Conservation (phyloP, 2,329 filamentous ascomycete species). For the Alternaria tenuissima region DNA sequence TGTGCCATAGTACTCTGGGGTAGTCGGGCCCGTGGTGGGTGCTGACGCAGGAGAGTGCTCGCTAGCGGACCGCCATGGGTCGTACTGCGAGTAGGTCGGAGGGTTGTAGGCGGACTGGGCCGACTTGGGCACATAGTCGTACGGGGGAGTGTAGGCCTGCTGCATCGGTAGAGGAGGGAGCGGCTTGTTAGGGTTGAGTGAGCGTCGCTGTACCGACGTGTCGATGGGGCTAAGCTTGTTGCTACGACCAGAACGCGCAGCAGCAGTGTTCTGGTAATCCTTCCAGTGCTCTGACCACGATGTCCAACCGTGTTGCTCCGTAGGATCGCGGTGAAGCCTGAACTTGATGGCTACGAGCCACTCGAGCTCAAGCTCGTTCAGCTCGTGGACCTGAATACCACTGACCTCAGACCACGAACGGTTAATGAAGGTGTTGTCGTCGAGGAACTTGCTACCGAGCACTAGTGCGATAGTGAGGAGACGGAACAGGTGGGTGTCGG, state of each 20-base stretch:
- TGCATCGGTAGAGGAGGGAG: conserved; percentile 50
- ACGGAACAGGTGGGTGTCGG: conserved; percentile 79
- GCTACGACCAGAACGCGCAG: conserved; percentile 49
- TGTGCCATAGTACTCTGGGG: conserved; percentile 62
- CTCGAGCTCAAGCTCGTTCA: conserved; percentile 86
- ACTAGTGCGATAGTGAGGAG: conserved; percentile 86
- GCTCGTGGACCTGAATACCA: conserved; percentile 81
- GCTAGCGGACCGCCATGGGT: conserved; percentile 54
- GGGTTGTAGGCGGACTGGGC: conserved; percentile 49
- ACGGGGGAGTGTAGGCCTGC: conserved; percentile 51
- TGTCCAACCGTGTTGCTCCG: conserved; percentile 74
- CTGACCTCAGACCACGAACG: conserved; percentile 96
- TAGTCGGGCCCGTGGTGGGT: conserved; percentile 62
- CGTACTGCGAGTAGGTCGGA: conserved; percentile 49
- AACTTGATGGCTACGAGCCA: conserved; percentile 86
- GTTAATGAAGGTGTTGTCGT: conserved; percentile 98
- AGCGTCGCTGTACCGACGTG: conserved; percentile 66
- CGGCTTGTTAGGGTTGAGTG: conserved; percentile 57
- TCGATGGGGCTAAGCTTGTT: conserved; percentile 68
- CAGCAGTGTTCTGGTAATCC: conserved; percentile 64
- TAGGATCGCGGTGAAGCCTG: conserved; percentile 85
- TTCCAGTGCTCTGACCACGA: conserved; percentile 74
- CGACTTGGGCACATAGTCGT: conserved; percentile 48
- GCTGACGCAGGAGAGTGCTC: conserved; percentile 62
- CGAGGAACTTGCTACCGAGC: conserved; percentile 92